Percentiles rank a stretch among this genome's conserved stretches.
phyloP scores from a whole-genome alignment of 2,329 filamentous ascomycete species.

The Fusarium sp. region DNA sequence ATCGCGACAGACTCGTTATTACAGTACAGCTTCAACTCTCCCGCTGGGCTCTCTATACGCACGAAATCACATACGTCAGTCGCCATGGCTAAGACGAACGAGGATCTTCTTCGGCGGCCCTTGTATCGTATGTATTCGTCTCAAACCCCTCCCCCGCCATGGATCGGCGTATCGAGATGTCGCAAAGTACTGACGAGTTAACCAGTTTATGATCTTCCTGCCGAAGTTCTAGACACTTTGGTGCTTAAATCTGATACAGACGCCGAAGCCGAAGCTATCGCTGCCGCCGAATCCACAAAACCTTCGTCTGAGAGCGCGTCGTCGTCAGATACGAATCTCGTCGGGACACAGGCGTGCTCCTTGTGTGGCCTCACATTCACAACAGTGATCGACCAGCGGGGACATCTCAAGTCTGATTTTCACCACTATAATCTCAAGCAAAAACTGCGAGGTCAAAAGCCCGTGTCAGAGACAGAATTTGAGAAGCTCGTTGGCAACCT shows the following conservation, averaged over 20 bases:
- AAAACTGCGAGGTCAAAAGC: conserved; percentile 76
- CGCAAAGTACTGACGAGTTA: conserved; percentile 22
- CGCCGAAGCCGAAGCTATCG: conserved; percentile 31
- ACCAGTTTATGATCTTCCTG: conserved; percentile 82
- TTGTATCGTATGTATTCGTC: conserved; percentile 56
- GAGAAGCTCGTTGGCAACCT: conserved; percentile 85
- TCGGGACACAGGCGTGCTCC: conserved; percentile 78
- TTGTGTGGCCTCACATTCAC: conserved; percentile 79
- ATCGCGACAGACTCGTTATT: conserved; percentile 11
- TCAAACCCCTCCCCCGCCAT: conserved; percentile 18
- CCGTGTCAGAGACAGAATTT: conserved; percentile 84
- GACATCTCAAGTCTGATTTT: conserved; percentile 88
- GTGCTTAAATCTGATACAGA: conserved; percentile 54
- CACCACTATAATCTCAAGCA: conserved; percentile 96
- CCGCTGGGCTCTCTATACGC: not conserved
- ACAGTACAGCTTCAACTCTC: not conserved
- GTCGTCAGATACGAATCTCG: conserved; percentile 52
- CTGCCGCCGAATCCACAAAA: conserved; percentile 34
- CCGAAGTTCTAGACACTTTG: conserved; percentile 75
- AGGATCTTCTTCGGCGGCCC: conserved; percentile 60
- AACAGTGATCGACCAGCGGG: conserved; percentile 80
- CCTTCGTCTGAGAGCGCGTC: conserved; percentile 36
- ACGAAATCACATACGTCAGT: not conserved
- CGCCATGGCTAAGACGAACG: conserved; percentile 51
- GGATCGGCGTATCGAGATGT: not conserved